Conservation (phyloP, 495 filamentous ascomycete species). For the Penicillium canariense region DNA sequence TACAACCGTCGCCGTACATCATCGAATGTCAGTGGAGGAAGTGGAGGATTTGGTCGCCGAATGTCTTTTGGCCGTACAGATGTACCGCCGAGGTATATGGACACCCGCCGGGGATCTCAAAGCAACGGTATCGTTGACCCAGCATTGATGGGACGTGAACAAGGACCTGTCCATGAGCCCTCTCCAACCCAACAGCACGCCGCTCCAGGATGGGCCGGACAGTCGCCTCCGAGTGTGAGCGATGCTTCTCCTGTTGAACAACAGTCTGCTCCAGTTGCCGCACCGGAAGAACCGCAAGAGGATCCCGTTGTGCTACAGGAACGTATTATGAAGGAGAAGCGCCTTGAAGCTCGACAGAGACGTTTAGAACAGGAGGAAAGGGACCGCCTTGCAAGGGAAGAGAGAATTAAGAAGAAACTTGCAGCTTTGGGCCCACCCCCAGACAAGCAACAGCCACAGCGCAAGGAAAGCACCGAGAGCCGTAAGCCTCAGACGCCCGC, state of each 20-base stretch:
- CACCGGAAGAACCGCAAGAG: constrained; percentile 43
- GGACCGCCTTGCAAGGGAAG: constrained; percentile 74
- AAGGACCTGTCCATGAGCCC: constrained; percentile 23
- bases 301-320: constrained; percentile 69
- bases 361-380: constrained; percentile 75
- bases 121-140: constrained; percentile 41
- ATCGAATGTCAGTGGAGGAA: constrained; percentile 93
- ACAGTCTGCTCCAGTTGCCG: constrained; percentile 22
- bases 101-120: constrained; percentile 46
- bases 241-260: constrained; percentile 43
- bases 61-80: constrained; percentile 55
- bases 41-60: constrained; percentile 62
- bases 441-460: constrained; percentile 58
- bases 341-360: constrained; percentile 73
- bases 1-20: constrained; percentile 82
- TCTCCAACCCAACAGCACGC: constrained; percentile 28
- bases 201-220: constrained; percentile 44
- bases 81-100: constrained; percentile 42
- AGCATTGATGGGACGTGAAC: constrained; percentile 28
- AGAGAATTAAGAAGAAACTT: constrained; percentile 81
- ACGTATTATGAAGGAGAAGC: constrained; percentile 79
- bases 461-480: constrained; percentile 34
- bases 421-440: constrained; percentile 71
- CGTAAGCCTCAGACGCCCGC: constrained; percentile 26
- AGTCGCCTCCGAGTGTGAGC: constrained; percentile 46